Conservation (phyloP, 2,329 filamentous ascomycete species). For the Rasamsonia emersonii region DNA sequence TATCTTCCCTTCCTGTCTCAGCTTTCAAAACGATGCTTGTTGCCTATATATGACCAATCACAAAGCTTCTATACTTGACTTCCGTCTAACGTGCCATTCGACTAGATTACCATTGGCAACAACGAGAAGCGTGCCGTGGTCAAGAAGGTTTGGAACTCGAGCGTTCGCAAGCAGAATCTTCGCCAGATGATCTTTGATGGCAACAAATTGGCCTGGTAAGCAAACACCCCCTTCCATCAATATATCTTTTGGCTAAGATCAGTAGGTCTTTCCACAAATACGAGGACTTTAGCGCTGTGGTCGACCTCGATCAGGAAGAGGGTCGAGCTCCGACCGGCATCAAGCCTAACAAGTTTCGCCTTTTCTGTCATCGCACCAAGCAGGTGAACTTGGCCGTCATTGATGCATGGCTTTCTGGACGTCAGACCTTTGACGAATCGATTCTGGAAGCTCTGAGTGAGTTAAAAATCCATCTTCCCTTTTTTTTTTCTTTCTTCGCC, state of each 20-base stretch:
- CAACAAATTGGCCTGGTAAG: slow-evolving; percentile 75
- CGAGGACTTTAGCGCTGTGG: slow-evolving; percentile 43
- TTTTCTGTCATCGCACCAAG: slow-evolving; percentile 59
- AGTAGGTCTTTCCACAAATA: slow-evolving; percentile 30
- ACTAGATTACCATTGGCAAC: slow-evolving; percentile 58
- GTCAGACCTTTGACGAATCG: slow-evolving; percentile 52
- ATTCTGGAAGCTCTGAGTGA: slow-evolving; percentile 71
- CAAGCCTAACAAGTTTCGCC: slow-evolving; percentile 44
- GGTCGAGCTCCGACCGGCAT: slow-evolving; percentile 31
- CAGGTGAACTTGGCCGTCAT: slow-evolving; percentile 60
- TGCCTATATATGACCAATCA: slow-evolving; percentile 8
- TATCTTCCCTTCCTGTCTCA: slow-evolving; percentile 13
- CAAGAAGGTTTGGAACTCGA: slow-evolving; percentile 67
- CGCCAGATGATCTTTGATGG: slow-evolving; percentile 69
- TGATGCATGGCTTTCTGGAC: slow-evolving; percentile 54
- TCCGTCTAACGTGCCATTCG: slow-evolving; percentile 8
- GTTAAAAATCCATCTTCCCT: slow-evolving; percentile 16
- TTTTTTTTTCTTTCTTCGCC: no score
- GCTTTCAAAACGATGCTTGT: slow-evolving; percentile 1
- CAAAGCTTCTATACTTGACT: not conserved
- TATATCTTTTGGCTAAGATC: slow-evolving; percentile 27
- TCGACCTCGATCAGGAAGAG: slow-evolving; percentile 66
- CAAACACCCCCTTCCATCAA: slow-evolving; percentile 9
- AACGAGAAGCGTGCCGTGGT: slow-evolving; percentile 58
- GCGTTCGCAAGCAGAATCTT: slow-evolving; percentile 50